Percentiles rank a stretch among this genome's conserved stretches.
Evolutionary conservation across 2,329 filamentous ascomycete genomes (phyloP).

Genomic region (Alternaria postmessia): DNA sequence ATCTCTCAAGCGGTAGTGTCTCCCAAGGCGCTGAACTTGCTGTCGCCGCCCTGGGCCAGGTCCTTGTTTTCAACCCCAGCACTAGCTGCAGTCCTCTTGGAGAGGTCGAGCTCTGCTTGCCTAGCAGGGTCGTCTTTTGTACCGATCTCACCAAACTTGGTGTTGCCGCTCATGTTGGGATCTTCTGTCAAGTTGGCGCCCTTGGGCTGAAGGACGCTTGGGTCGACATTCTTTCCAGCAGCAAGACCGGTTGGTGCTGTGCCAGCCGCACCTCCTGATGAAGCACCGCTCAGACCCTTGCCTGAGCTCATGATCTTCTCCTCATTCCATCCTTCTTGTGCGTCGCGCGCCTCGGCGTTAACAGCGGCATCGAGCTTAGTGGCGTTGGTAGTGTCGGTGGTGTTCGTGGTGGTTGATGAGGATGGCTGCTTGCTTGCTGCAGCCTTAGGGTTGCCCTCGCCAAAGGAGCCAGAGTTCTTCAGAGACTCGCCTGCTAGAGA

Average conservation of each 20-base stretch:
- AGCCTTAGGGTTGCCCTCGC: slow-evolving; percentile 64
- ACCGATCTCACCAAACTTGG: slow-evolving; percentile 57
- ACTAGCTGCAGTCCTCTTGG: slow-evolving; percentile 43
- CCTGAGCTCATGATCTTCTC: slow-evolving; percentile 52
- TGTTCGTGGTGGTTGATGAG: slow-evolving; percentile 64
- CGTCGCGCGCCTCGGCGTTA: slow-evolving; percentile 57
- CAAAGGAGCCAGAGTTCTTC: slow-evolving; percentile 66
- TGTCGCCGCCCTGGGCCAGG: slow-evolving; percentile 24
- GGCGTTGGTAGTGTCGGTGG: slow-evolving; percentile 63
- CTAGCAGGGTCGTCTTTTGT: slow-evolving; percentile 64
- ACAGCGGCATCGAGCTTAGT: slow-evolving; percentile 59
- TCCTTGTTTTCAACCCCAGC: slow-evolving; percentile 33
- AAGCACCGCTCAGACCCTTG: slow-evolving; percentile 43
- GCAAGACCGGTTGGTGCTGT: slow-evolving; percentile 51
- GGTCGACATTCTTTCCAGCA: slow-evolving; percentile 41
- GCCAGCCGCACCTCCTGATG: slow-evolving; percentile 23
- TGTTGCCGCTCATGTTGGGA: slow-evolving; percentile 29
- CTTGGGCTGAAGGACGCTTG: slow-evolving; percentile 55
- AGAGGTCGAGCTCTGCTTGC: slow-evolving; percentile 53
- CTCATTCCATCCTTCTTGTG: slow-evolving; percentile 51
- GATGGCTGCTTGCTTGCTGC: slow-evolving; percentile 60
- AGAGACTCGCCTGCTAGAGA: slow-evolving; percentile 81
- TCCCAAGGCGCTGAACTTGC: slow-evolving; percentile 35
- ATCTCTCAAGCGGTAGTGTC: slow-evolving; percentile 14
- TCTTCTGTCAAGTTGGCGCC: slow-evolving; percentile 62